Base-by-base conservation (phyloP, 1,284 basidiomycete genomes). In the Cerioporus squamosus region DNA sequence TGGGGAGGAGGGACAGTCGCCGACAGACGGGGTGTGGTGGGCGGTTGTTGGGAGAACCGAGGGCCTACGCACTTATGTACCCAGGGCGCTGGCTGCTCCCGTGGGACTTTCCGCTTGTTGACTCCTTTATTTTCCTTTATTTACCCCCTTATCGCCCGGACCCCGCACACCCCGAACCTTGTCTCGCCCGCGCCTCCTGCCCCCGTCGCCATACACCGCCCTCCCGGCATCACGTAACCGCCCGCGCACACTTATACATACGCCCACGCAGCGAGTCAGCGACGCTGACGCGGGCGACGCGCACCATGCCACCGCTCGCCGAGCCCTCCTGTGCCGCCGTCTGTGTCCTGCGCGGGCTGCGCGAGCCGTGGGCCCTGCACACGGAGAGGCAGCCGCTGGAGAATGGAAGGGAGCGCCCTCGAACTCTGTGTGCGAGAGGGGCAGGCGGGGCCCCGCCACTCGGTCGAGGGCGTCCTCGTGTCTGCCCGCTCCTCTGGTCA, bases 1-100 rank as follows among this genome's bases (percentile, higher is more conserved):
- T 31, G 64, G 60, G 61, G 62, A 57, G 55, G 56, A 49, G 44
- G 57, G 45, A 51, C 51, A 55, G 61, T 50, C 55, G 51, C 59
- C 57, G 58, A 44, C 54, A 58, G 51, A 63, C 53, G 60, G 63
- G 62, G 53, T 63, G 64, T 60, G 62, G 59, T 63, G 56, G 60
- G 64, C 58, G 57, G 65, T 66, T 63, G 68, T 59, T 63, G 61
- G 64, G 66, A 60, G 62, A 62, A 59, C 63, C 58, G 57, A 65
- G 51, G 59, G 66, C 59, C 54, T 60, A 59, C 61, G 57, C 58
- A 66, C 67, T 73, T 73, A 73, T 73, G 71, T 73, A 73, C 67
- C 71, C 67, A 61, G 71, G 69, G 70, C 71, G 71, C 70, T 61
- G 67, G 64, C 59, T 64, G 57, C 51, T 43, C 50, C 53, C 70